Base-by-base conservation (phyloP, 257 asterid species). In the Handroanthus guayacan region DNA sequence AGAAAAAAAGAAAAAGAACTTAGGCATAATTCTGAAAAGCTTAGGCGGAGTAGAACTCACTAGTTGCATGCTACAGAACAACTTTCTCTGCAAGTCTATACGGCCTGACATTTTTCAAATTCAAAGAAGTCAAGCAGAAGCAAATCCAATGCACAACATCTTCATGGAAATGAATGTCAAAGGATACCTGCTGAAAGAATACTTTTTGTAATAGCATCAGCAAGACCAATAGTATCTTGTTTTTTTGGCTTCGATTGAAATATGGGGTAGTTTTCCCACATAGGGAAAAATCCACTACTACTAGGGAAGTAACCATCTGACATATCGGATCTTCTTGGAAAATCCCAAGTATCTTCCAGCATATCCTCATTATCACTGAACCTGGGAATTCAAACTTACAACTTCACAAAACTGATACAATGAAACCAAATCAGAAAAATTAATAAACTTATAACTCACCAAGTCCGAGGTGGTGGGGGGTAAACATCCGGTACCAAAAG, bases 11-110 rank as follows among this genome's bases (percentile, higher is more conserved):
- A 25, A 25, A 25, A 25, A 25, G 31, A 25, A 25, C 31, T 25
- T 25, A 25, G 31, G 0, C 31, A 74, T 14, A 79, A 70, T 70
- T 62, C 56, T 57, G 45, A 80, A 58, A 69, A 66, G 41, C 50
- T 25, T 69, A n/a, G 25, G 69, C 55, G 54, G 43, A 60, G 71
- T 58, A 80, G 61, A 75, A 78, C 94, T 81, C 82, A 88, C 99
- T 96, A 95, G 88, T 83, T 92, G 98, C 96, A 95, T 95, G 88
- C 97, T 95, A 76, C 97, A 89, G 83, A 95, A 95, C 91, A 95
- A 85, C 83, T 91, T 95, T 82, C 99, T 91, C 90, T 95, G 95
- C 67, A 92, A 82, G 64, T 95, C 99, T 64, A 92, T 92, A 57
- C 97, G 98, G 62, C 97, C 99, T 94, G 89, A 50, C 25, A 64